These are phyloP conservation scores for Closterium sp. DNA, from an alignment of 139 green algal species.

Conservation along the genomic window DNA sequence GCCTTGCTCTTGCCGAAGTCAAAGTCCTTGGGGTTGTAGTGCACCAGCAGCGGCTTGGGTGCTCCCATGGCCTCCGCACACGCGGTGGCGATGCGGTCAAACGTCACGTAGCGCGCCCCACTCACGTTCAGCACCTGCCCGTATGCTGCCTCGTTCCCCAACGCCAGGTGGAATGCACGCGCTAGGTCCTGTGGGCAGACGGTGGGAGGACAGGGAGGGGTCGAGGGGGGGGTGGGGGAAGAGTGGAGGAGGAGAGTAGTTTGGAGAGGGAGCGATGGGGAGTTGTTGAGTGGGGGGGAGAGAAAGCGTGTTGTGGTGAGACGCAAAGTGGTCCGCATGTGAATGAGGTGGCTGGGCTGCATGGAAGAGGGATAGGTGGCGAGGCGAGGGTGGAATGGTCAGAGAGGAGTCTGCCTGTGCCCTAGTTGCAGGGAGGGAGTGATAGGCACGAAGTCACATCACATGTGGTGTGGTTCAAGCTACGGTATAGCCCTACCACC, in stretches of 20 bases:
- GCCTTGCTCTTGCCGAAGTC: constrained; percentile 89
- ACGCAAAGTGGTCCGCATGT: too few relatives aligned
- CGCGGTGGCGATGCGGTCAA: constrained; percentile 87
- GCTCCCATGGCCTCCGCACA: constrained; percentile 79
- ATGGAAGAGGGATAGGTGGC: too few relatives aligned
- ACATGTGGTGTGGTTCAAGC: neutral
- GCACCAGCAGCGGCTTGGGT: constrained; percentile 83
- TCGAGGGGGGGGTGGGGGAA: too few relatives aligned
- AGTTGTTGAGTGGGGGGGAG: neutral
- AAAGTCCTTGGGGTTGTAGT: constrained; percentile 93
- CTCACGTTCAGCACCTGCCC: constrained; percentile 55
- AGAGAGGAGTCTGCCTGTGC: too few relatives aligned
- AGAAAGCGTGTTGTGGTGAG: too few relatives aligned
- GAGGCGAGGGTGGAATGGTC: too few relatives aligned
- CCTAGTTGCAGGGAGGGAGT: neutral
- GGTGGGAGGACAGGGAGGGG: neutral
- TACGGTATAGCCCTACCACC: too few relatives aligned
- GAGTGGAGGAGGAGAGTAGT: too few relatives aligned
- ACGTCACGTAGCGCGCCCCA: constrained; percentile 82
- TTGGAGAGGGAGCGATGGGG: too few relatives aligned
- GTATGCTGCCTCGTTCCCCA: constrained; percentile 46
- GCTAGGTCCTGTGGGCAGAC: constrained; percentile 54
- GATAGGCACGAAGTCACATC: neutral
- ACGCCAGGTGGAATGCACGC: constrained; percentile 70
- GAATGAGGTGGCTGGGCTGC: too few relatives aligned